phyloP scores from a whole-genome alignment of 192 early-diverging fungal genomes.

The Coemansia interrupta region DNA sequence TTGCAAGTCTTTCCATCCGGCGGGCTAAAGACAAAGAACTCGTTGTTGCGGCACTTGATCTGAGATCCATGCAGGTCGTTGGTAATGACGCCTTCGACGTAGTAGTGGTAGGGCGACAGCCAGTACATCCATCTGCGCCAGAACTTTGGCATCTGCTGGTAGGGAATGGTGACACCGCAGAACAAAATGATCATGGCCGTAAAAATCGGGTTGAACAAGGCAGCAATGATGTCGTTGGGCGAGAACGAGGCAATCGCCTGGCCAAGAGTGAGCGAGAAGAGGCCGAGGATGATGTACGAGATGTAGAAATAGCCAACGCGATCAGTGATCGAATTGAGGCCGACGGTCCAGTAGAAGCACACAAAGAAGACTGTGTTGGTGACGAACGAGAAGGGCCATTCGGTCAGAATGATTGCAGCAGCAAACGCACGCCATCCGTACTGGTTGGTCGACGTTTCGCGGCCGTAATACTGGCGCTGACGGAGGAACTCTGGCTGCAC shows the following conservation, averaged over 20 bases:
- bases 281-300: slow-evolving; percentile 55
- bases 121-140: slow-evolving; percentile 72
- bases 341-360: slow-evolving; percentile 78
- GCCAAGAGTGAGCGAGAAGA: slow-evolving; percentile 68
- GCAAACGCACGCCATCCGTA: slow-evolving; percentile 69
- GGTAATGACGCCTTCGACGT: slow-evolving; percentile 61
- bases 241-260: slow-evolving; percentile 67
- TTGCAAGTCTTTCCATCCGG: slow-evolving; percentile 52
- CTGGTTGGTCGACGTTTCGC: slow-evolving; percentile 65
- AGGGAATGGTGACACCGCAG: slow-evolving; percentile 66
- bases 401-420: slow-evolving; percentile 59
- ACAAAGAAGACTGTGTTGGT: slow-evolving; percentile 63
- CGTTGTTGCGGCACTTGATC: slow-evolving; percentile 50
- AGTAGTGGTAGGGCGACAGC: slow-evolving; percentile 64
- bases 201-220: slow-evolving; percentile 66
- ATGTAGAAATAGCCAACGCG: slow-evolving; percentile 65
- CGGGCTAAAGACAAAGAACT: slow-evolving; percentile 51
- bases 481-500: slow-evolving; percentile 63
- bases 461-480: slow-evolving; percentile 64
- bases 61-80: slow-evolving; percentile 58
- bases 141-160: slow-evolving; percentile 60
- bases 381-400: slow-evolving; percentile 67
- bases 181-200: slow-evolving; percentile 67
- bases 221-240: slow-evolving; percentile 57
- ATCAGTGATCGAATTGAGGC: slow-evolving; percentile 51